Conservation (phyloP, 2,329 filamentous ascomycete species). For the Talaromyces rugulosus region DNA sequence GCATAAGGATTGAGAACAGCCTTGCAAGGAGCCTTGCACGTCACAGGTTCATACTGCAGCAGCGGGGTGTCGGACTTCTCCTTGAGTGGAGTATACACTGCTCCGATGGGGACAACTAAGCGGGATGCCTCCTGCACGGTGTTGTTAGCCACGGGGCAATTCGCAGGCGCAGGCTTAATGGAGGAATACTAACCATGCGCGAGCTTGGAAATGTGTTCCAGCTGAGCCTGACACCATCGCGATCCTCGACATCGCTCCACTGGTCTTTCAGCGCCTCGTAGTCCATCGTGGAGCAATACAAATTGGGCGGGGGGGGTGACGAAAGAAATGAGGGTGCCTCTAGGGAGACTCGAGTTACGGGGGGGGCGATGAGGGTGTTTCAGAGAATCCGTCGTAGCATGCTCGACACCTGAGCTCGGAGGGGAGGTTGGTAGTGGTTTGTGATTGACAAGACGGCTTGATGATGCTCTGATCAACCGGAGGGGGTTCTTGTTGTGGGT, state of each 20-base stretch:
- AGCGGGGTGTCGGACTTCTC: conserved; percentile 84
- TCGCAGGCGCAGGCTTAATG: conserved; percentile 11
- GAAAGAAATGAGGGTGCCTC: conserved; percentile 15
- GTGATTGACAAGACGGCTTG: not conserved
- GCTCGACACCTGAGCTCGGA: conserved; percentile 28
- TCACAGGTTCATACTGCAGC: conserved; percentile 92
- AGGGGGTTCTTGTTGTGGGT: conserved; percentile 26
- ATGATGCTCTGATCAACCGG: conserved; percentile 23
- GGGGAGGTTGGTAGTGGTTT: conserved; percentile 23
- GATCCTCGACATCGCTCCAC: conserved; percentile 94
- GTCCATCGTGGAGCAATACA: conserved; percentile 60
- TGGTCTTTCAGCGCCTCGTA: conserved; percentile 91
- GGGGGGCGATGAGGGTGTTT: conserved; percentile 11
- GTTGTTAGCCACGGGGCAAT: conserved; percentile 9
- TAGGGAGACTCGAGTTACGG: conserved; percentile 18
- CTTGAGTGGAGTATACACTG: conserved; percentile 91
- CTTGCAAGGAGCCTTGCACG: conserved; percentile 92
- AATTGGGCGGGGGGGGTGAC: conserved; percentile 10
- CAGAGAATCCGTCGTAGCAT: conserved; percentile 22
- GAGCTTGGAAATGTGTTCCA: conserved; percentile 99
- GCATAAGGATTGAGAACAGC: conserved; percentile 97
- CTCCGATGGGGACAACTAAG: conserved; percentile 92
- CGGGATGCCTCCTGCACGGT: conserved; percentile 76
- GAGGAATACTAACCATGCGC: conserved; percentile 71
- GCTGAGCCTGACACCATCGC: conserved; percentile 90